Base-by-base conservation (phyloP, 257 asterid genomes). In the Haberlea rhodopensis region DNA sequence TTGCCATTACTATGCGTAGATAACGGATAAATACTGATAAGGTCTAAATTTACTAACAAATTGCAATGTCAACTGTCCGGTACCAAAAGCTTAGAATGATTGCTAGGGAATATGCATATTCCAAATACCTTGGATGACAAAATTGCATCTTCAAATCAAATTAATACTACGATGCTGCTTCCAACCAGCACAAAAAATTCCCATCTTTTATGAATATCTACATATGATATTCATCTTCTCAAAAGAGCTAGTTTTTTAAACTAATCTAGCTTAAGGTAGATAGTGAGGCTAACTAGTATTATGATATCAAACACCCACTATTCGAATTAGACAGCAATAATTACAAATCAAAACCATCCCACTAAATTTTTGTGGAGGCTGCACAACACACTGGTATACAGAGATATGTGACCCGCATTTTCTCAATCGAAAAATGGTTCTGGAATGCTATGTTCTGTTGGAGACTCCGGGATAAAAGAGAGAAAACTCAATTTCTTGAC, bases 161-260 rank as follows among this genome's bases (percentile, higher is more conserved):
- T 32, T 32, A 32, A 32, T 6, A 32, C 40, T 0, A 8, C 1
- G 40, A 7, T 32, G 40, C n/a, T n/a, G n/a, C 3, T 32, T 32
- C 40, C 40, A 32, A 32, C 10, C 1, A 32, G 40, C 8, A 6
- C 40, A 32, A 0, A n/a, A n/a, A n/a, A n/a, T n/a, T n/a, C n/a
- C n/a, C n/a, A n/a, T n/a, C n/a, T n/a, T n/a, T n/a, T n/a, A 66
- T 19, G 53, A 49, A 66, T 65, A 29, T 52, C 21, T 61, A 28
- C 55, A 73, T 59, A n/a, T n/a, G n/a, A n/a, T n/a, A n/a, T n/a
- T n/a, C n/a, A n/a, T n/a, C 34, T 7, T 34, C 43, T 34, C 43
- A 8, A 37, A n/a, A 37, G 5, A 11, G n/a, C n/a, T 37, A 37
- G 10, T 37, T 37, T 37, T 10, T 37, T 10, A 37, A 7, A 11